A percentile compares a stretch with the other conserved stretches of the same genome.
These are phyloP conservation scores for Tulasnella sp. DNA, from an alignment of 768 basidiomycete genomes.

Conservation along the genomic window DNA sequence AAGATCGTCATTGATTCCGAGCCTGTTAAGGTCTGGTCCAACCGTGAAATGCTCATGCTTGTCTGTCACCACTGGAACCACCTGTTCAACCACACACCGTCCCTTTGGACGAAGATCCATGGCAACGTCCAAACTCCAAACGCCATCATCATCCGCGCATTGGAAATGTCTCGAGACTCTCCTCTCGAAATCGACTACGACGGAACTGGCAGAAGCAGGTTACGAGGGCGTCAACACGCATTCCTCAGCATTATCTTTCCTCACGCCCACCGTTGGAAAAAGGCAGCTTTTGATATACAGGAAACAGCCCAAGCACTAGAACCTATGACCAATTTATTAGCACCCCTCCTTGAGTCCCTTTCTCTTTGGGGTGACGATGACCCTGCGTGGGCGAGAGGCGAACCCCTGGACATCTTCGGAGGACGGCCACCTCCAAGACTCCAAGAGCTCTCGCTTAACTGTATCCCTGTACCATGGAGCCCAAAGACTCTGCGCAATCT, in stretches of 20 bases:
- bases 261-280: background rate
- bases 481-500: no score
- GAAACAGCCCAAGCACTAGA: background rate
- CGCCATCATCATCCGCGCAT: background rate
- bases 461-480: no score
- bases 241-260: background rate
- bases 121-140: background rate
- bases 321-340: background rate
- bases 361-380: background rate
- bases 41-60: background rate
- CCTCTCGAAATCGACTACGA: background rate
- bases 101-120: background rate
- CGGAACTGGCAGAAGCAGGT: background rate
- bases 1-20: no score
- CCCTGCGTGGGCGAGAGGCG: background rate
- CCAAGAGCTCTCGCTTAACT: no score
- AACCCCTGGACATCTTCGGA: no score
- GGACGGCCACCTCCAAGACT: no score
- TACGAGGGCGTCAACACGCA: background rate
- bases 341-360: no score
- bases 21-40: background rate
- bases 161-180: background rate
- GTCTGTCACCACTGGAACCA: background rate
- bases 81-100: background rate
- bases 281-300: background rate